Evolutionary conservation across 164 flowering plant species (phyloP).

Genomic region (Annona cherimola): DNA sequence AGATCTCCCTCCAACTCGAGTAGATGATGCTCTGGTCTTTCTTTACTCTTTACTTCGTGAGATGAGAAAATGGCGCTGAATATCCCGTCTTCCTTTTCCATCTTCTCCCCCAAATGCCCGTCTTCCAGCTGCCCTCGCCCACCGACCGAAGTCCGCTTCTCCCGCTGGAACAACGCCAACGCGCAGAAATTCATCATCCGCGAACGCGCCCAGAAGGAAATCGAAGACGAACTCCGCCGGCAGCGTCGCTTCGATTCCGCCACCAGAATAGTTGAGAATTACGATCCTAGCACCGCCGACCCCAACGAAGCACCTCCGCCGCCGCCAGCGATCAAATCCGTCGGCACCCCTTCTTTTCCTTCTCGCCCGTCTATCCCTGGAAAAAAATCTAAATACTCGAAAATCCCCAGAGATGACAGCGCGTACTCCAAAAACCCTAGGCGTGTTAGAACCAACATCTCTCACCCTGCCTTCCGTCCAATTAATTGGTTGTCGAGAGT

Average conservation of each 20-base stretch:
- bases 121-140: constrained; percentile 18
- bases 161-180: constrained; percentile 94
- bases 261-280: constrained; percentile 31
- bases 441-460: not conserved
- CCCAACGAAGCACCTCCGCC: not conserved
- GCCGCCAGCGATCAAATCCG: constrained; percentile 41
- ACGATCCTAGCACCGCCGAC: constrained; percentile 19
- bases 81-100: constrained; percentile 35
- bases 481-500: not conserved
- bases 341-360: constrained; percentile 72
- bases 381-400: constrained; percentile 63
- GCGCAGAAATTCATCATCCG: constrained; percentile 48
- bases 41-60: not conserved
- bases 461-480: too few species aligned
- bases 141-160: constrained; percentile 54
- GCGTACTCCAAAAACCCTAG: not conserved
- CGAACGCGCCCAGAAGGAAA: constrained; percentile 48
- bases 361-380: constrained; percentile 77
- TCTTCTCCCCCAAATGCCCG: constrained; percentile 42
- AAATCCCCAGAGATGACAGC: constrained; percentile 12
- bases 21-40: not conserved
- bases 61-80: constrained; percentile 5
- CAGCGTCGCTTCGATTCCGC: constrained; percentile 56
- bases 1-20: not conserved
- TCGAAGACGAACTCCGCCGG: constrained; percentile 72